These are phyloP conservation scores for Bombardia bombarda DNA, from an alignment of 495 filamentous ascomycete species.

Conservation along the genomic window DNA sequence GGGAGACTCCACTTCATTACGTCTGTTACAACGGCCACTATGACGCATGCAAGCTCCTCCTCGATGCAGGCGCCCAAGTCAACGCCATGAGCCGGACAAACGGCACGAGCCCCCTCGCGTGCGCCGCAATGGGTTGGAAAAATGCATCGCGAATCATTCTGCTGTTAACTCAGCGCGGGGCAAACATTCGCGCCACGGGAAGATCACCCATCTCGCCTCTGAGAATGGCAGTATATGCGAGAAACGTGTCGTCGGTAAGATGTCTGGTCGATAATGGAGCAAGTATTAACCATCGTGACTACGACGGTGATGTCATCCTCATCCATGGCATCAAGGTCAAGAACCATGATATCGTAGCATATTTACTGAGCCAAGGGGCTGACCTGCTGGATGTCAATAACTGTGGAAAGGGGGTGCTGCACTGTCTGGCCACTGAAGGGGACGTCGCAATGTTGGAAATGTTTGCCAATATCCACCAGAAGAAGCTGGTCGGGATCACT, in stretches of 20 bases:
- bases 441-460: background rate
- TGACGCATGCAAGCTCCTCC: slow-evolving; percentile 4
- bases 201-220: too few relatives aligned
- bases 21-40: slow-evolving; percentile 9
- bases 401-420: background rate
- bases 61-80: slow-evolving; percentile 9
- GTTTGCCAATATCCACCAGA: too few relatives aligned
- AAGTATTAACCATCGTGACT: slow-evolving; percentile 2
- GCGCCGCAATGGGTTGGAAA: background rate
- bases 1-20: slow-evolving; percentile 5
- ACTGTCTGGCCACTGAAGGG: background rate
- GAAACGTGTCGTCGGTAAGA: too few relatives aligned
- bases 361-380: background rate
- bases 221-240: too few relatives aligned
- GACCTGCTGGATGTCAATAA: slow-evolving; percentile 2
- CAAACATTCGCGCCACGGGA: too few relatives aligned
- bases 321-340: background rate
- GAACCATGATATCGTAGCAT: background rate
- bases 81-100: background rate
- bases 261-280: slow-evolving; percentile 3
- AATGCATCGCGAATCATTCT: background rate
- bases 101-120: background rate
- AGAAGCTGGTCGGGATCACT: background rate
- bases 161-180: background rate
- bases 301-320: background rate